Conservation (phyloP, 495 filamentous ascomycete genomes). For the Penicillium robsamsonii region DNA sequence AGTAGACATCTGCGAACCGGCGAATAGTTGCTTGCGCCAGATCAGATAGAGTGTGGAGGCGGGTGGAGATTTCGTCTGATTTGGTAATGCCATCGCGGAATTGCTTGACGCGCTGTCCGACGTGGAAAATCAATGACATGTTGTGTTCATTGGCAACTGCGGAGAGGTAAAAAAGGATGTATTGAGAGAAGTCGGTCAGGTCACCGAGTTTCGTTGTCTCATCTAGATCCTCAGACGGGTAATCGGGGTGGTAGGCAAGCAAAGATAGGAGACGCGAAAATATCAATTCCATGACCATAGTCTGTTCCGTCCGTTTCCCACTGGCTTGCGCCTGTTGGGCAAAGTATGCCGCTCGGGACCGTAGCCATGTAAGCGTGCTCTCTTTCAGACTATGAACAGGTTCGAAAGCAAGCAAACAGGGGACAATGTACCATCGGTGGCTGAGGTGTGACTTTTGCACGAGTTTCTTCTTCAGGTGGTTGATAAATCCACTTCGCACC, state of each 20-base stretch:
- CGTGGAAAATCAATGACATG: conserved; percentile 82
- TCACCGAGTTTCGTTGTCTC: conserved; percentile 59
- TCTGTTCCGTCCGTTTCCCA: conserved; percentile 44
- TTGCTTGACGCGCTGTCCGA: conserved; percentile 90
- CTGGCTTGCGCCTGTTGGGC: conserved; percentile 37
- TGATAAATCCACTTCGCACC: conserved; percentile 75
- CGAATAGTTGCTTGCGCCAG: conserved; percentile 79
- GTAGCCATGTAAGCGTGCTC: conserved; percentile 82
- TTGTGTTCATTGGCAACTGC: conserved; percentile 83
- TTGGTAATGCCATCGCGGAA: conserved; percentile 72
- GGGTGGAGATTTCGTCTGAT: conserved; percentile 49
- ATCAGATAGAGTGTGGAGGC: conserved; percentile 83
- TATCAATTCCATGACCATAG: conserved; percentile 74
- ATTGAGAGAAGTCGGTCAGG: conserved; percentile 75
- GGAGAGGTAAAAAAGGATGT: conserved; percentile 84
- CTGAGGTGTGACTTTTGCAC: conserved; percentile 44
- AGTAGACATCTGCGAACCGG: conserved; percentile 66
- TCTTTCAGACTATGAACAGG: conserved; percentile 65
- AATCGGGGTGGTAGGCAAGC: conserved; percentile 94
- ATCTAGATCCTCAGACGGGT: conserved; percentile 49
- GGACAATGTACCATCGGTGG: conserved; percentile 77
- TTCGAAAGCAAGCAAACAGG: conserved; percentile 90
- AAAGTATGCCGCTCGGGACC: conserved; percentile 62
- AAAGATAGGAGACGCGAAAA: conserved; percentile 83
- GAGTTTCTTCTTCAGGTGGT: conserved; percentile 82